A percentile compares a stretch with the other conserved stretches of the same genome.
phyloP scores from a whole-genome alignment of 148 eudicot genomes.

The Diospyros lotus region DNA sequence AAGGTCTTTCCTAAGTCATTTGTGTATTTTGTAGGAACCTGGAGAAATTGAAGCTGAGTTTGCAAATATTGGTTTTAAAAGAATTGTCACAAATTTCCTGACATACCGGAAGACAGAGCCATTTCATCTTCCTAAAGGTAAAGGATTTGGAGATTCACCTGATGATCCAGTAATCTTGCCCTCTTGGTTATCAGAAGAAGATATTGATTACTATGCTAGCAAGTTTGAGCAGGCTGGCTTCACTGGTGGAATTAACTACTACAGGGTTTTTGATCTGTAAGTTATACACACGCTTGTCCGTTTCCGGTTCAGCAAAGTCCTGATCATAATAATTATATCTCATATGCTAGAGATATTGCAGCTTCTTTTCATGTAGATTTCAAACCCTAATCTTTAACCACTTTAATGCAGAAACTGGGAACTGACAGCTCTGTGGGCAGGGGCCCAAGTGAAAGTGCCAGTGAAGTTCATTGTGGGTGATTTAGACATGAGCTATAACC shows the following conservation, averaged over 20 bases:
- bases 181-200: constrained; percentile 39
- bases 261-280: constrained; percentile 39
- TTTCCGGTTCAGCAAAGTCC: too few species aligned
- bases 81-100: constrained; percentile 24
- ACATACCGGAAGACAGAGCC: constrained; percentile 27
- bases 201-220: constrained; percentile 32
- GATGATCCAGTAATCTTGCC: constrained; percentile 17
- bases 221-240: constrained; percentile 32
- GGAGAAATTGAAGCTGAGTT: constrained; percentile 45
- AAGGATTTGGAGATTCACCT: constrained; percentile 24
- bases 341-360: too few species aligned
- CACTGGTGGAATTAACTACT: constrained; percentile 41
- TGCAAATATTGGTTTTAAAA: constrained; percentile 25
- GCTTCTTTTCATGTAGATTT: too few species aligned
- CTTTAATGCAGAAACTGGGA: constrained; percentile 15
- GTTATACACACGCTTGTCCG: not conserved
- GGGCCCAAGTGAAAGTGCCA: constrained; percentile 11
- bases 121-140: constrained; percentile 31
- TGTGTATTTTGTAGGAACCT: constrained; percentile 28
- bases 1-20: not conserved
- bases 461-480: constrained; percentile 19
- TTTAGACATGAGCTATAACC: constrained; percentile 13
- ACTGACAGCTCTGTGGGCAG: constrained; percentile 14
- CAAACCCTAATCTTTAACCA: not conserved
- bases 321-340: too few species aligned